Evolutionary conservation across 257 asterid species (phyloP).

Genomic region (Solanum paucissectum): DNA sequence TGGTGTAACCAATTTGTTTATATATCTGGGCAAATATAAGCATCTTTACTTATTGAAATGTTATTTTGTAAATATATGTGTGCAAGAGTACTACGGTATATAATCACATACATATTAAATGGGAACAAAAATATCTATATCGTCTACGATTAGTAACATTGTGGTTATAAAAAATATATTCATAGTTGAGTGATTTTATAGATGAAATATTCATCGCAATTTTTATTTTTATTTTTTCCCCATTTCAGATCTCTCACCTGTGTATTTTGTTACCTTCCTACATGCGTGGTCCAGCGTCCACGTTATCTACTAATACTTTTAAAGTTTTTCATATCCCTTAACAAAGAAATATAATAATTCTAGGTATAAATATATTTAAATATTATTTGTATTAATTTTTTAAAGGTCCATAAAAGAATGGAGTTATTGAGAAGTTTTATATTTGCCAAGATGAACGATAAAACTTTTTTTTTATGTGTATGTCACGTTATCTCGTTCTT

Average conservation of each 20-base stretch:
- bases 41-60: background rate
- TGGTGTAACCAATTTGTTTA: background rate
- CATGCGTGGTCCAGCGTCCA: no score
- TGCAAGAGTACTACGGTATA: background rate
- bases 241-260: background rate
- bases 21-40: background rate
- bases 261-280: no score
- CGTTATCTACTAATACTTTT: no score
- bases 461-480: no score
- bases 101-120: no score
- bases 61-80: background rate
- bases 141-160: background rate
- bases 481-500: background rate
- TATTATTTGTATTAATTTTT: no score
- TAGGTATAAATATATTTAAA: background rate
- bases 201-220: no score
- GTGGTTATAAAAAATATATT: background rate
- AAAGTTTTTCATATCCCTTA: background rate
- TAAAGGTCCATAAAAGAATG: background rate
- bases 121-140: background rate
- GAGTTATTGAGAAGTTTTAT: background rate
- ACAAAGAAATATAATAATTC: no score
- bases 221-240: no score
- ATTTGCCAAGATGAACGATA: background rate
- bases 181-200: no score